A percentile compares a stretch with the other conserved stretches of the same genome.
Conservation (phyloP, 208 protist species). For the Crithidia expoeki region DNA sequence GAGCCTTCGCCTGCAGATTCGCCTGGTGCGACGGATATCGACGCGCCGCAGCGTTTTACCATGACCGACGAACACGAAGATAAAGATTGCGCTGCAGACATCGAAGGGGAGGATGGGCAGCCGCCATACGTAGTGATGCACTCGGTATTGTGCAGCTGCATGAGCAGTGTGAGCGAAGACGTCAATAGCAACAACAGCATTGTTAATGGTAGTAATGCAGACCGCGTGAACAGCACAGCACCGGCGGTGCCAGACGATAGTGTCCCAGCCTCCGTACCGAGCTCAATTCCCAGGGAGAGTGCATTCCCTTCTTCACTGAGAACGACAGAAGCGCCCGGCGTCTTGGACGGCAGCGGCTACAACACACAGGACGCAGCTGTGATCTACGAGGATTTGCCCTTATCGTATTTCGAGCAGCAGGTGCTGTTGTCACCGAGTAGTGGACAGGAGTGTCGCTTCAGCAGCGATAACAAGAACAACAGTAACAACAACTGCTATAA, state of each 20-base stretch:
- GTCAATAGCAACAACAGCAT: not conserved
- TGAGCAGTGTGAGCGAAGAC: not conserved
- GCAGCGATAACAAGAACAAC: not conserved
- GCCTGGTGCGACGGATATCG: not conserved
- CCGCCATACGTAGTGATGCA: conserved; percentile 56
- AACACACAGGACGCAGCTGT: not conserved
- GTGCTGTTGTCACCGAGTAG: conserved; percentile 51
- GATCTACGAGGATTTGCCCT: conserved; percentile 8
- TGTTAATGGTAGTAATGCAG: not conserved
- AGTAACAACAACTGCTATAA: not conserved
- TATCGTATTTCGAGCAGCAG: conserved; percentile 50
- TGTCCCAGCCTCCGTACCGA: not conserved
- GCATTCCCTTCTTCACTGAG: conserved; percentile 6
- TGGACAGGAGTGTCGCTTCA: conserved; percentile 36
- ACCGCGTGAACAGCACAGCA: not conserved
- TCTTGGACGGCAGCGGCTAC: not conserved
- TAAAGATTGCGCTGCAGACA: not conserved
- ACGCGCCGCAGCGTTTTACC: not conserved
- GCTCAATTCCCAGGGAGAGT: not conserved
- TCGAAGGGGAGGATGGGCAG: not conserved
- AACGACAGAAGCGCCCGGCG: not conserved
- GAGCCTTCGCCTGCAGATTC: not conserved
- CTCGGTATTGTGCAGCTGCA: conserved; percentile 51
- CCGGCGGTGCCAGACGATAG: not conserved
- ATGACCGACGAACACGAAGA: not conserved